A percentile compares a stretch with the other conserved stretches of the same genome.
Evolutionary conservation across 2,329 filamentous ascomycete genomes (phyloP).

Genomic region (Colletotrichum cuscutae): DNA sequence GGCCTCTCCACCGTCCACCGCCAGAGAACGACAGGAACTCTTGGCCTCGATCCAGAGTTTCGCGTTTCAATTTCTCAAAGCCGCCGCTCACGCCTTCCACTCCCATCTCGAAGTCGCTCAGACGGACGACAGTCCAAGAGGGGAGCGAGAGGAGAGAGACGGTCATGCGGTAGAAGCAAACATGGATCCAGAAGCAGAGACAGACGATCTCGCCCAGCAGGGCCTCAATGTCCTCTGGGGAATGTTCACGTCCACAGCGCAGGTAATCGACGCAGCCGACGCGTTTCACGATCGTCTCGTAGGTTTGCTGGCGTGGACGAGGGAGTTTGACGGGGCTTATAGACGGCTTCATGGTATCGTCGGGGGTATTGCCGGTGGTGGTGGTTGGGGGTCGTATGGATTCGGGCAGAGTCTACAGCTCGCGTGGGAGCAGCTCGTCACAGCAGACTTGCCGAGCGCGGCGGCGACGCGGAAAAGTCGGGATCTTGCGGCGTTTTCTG

Average conservation of each 20-base stretch:
- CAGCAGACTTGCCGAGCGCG: not conserved
- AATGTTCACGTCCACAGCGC: not conserved
- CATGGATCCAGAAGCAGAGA: not conserved
- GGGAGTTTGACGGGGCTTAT: not conserved
- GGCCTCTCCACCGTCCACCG: not conserved
- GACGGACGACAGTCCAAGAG: not conserved
- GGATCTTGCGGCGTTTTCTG: not conserved
- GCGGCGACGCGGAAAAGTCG: not conserved
- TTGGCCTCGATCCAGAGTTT: slow-evolving; percentile 8
- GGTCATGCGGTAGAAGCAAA: not conserved
- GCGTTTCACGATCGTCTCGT: not conserved
- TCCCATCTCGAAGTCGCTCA: not conserved
- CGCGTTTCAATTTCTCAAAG: not conserved
- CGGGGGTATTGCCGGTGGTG: too few species aligned
- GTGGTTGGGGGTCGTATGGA: not conserved
- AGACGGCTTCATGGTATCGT: not conserved
- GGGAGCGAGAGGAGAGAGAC: too few species aligned
- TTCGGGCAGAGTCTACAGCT: not conserved
- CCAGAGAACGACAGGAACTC: not conserved
- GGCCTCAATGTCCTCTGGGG: not conserved
- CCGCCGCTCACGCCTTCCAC: not conserved
- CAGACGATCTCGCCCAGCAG: not conserved
- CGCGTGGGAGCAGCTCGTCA: not conserved
- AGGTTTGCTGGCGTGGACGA: not conserved
- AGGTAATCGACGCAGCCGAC: not conserved